Percentiles rank a stretch among this genome's conserved stretches.
phyloP scores from a whole-genome alignment of 164 flowering plant genomes.

The Platanus orientalis region DNA sequence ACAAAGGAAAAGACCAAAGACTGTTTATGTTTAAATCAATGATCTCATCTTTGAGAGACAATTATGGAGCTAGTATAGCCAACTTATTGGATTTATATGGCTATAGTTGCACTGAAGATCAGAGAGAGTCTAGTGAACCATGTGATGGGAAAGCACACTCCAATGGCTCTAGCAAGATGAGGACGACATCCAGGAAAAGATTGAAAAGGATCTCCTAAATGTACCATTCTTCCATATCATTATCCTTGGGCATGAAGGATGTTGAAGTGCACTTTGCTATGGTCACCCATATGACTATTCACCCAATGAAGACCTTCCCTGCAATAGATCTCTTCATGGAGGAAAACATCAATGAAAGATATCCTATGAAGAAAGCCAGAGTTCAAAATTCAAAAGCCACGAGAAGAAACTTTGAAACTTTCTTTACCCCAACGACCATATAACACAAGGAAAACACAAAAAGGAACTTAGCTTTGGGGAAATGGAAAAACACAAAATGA shows the following conservation, averaged over 20 bases:
- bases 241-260: conserved; percentile 20
- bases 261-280: conserved; percentile 24
- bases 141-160: conserved; percentile 19
- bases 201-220: conserved; percentile 30
- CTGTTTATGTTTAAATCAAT: conserved; percentile 45
- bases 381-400: neutral
- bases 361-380: neutral
- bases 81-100: conserved; percentile 6
- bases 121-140: neutral
- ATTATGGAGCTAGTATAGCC: neutral
- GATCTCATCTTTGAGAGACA: neutral
- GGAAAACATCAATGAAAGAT: conserved; percentile 13
- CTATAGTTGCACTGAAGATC: conserved; percentile 1
- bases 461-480: too few relatives aligned
- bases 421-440: neutral
- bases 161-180: conserved; percentile 18
- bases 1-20: conserved; percentile 44
- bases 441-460: neutral
- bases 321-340: neutral
- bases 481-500: too few relatives aligned
- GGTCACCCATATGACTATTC: conserved; percentile 11
- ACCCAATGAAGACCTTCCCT: conserved; percentile 3
- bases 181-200: conserved; percentile 23
- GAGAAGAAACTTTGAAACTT: conserved; percentile 9
- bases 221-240: neutral